phyloP scores from a whole-genome alignment of 2,329 filamentous ascomycete species.

The Ceratocystis papillata region DNA sequence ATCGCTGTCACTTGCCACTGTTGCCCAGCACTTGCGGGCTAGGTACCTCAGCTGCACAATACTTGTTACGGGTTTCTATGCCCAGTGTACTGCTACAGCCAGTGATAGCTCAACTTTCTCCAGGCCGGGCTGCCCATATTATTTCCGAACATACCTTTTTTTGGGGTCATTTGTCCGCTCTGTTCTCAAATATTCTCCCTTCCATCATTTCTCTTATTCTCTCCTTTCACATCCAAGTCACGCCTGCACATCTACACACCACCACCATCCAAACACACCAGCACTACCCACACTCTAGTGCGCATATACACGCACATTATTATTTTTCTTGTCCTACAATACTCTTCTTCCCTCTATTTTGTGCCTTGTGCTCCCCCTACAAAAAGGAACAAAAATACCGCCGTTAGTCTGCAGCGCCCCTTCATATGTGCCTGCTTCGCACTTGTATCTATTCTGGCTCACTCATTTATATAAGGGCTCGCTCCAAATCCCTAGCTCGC shows the following conservation, averaged over 20 bases:
- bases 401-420: neutral
- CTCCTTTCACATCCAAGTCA: neutral
- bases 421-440: conserved; percentile 12
- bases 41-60: no score
- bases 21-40: neutral
- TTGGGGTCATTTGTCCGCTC: conserved; percentile 11
- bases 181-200: neutral
- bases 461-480: conserved; percentile 18
- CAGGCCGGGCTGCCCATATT: no score
- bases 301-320: neutral
- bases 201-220: neutral
- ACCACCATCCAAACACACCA: neutral
- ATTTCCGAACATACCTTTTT: neutral
- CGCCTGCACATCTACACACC: conserved; percentile 1
- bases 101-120: no score
- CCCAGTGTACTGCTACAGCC: no score
- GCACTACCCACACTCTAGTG: neutral
- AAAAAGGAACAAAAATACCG: neutral
- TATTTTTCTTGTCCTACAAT: neutral
- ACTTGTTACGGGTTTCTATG: no score
- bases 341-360: neutral
- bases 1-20: neutral
- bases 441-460: conserved; percentile 16
- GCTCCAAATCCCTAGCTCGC: conserved; percentile 17
- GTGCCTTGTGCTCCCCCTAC: neutral